A percentile compares a stretch with the other conserved stretches of the same genome.
Conservation (phyloP, 345 rosid species). For the Populus deltoides region DNA sequence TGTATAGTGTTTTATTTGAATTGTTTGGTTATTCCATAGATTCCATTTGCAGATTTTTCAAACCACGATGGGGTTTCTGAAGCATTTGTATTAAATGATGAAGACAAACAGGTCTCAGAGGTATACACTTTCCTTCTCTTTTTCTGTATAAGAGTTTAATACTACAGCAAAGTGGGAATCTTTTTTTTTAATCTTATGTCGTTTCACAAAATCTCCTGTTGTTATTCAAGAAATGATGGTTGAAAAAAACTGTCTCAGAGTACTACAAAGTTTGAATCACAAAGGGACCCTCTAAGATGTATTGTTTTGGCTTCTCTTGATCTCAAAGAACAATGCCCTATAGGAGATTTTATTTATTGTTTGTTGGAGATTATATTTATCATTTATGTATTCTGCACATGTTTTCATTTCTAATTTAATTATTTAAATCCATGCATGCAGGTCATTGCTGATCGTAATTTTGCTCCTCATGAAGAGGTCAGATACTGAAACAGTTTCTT, state of each 20-base stretch:
- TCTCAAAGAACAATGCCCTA: neutral
- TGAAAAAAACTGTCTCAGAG: neutral
- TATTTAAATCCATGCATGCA: slow-evolving; percentile 32
- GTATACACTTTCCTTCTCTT: slow-evolving; percentile 31
- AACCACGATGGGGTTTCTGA: slow-evolving; percentile 74
- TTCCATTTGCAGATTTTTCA: slow-evolving; percentile 90
- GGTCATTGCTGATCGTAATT: slow-evolving; percentile 74
- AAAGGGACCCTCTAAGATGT: neutral
- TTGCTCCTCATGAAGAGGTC: slow-evolving; percentile 79
- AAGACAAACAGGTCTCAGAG: slow-evolving; percentile 63
- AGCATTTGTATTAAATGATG: slow-evolving; percentile 60
- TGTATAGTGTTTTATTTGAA: slow-evolving; percentile 10
- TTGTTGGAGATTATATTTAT: neutral
- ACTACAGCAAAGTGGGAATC: neutral
- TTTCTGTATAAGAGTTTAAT: neutral
- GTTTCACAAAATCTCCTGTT: neutral
- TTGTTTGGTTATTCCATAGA: slow-evolving; percentile 42
- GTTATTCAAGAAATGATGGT: neutral
- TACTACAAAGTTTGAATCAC: neutral
- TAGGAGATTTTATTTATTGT: neutral
- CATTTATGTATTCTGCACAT: neutral
- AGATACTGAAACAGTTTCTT: slow-evolving; percentile 11
- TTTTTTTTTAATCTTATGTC: neutral
- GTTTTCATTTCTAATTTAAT: neutral
- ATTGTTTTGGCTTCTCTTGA: neutral